Base-by-base conservation (phyloP, 176 grass and related monocot species). In the Phragmites australis region DNA sequence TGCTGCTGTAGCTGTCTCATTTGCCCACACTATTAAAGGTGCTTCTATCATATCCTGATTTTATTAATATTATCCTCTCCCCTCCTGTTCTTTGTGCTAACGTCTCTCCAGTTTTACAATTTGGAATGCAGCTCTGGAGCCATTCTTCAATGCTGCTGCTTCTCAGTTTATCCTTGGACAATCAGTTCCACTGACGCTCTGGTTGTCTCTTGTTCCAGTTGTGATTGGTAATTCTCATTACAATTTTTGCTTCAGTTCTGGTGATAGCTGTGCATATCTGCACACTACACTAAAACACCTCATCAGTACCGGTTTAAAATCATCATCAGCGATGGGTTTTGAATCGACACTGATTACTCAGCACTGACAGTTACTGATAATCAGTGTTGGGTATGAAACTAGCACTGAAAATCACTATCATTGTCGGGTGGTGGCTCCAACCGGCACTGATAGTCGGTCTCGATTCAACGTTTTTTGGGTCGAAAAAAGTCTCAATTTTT, bases 121-220 rank as follows among this genome's bases (percentile, higher is more conserved):
- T 73, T 84, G 40, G 9, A 65, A 85, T 67, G 29, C 87, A 97
- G 91, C 94, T 88, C 78, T 97, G 68, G 94, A 97, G 62, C 94
- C 94, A 23, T 97, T 97, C 82, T 94, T 94, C 77, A 97, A 85
- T 90, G 91, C 94, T 1, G 72, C 91, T 52, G 94, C 94, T 84
- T 94, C 94, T 49, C 94, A 97, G 68, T 97, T 94, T 87, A 64
- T 97, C 83, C 94, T 97, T 59, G 94, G 94, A 15, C 91, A 94
- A 52, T 85, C 80, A 72, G 91, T 97, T 77, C 94, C 91, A 2
- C 53, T 87, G 39, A 26, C 85, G 14, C 78, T 97, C 19, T 97
- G 91, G 91, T 88, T 97, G 72, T 97, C 94, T 74, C 89, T 97
- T 60, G 87, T 90, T 80, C 94, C 91, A 18, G 91, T 97, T 65